Base-by-base conservation (phyloP, 352 stramenopile species). In the Hyaloperonospora arabidopsidis region DNA sequence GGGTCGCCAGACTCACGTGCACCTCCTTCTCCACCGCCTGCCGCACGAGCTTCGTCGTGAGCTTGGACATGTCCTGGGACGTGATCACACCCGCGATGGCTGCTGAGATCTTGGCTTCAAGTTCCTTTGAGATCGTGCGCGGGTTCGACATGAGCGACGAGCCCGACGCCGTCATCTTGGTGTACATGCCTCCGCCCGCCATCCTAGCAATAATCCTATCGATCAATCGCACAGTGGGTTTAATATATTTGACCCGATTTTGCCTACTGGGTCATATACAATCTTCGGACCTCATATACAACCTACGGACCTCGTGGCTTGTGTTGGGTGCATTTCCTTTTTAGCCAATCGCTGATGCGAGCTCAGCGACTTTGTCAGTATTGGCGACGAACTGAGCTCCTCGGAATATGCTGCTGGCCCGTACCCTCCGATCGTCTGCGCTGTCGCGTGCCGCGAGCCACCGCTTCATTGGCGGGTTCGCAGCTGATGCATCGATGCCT, bases 1-100 rank as follows among this genome's bases (percentile, higher is more conserved):
- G 84, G 70, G 83, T 90, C 55, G 75, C 78, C 32, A 94, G 71
- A 54, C 81, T 94, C 57, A 94, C 79, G 58, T 70, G 71, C n/a
- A 94, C 67, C 35, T 91, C 74, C 54, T 90, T 92, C 61, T 94
- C 84, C 45, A 94, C 81, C 25, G 76, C 70, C 64, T 91, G 77
- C 18, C 84, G 84, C 63, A 94, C 81, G 40, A 92, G 49, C 47
- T 89, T 89, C 29, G 80, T 91, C 12, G 75, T 84, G 35, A 89
- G 63, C 44, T 88, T 83, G 29, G 67, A 49, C 21, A 83, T 61
- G 54, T 87, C 81, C 57, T 87, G 71, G 51, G 70, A 74, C 19
- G 67, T 68, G 44, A 94, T 85, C 17, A 92, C 68, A 19, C 52
- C 48, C 4, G 76, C 78, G 54, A 94, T 89, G 40, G 79, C 76